Percentiles rank a stretch among this genome's conserved stretches.
Conservation (phyloP, 2,329 filamentous ascomycete species). For the Cladosporium sp. region DNA sequence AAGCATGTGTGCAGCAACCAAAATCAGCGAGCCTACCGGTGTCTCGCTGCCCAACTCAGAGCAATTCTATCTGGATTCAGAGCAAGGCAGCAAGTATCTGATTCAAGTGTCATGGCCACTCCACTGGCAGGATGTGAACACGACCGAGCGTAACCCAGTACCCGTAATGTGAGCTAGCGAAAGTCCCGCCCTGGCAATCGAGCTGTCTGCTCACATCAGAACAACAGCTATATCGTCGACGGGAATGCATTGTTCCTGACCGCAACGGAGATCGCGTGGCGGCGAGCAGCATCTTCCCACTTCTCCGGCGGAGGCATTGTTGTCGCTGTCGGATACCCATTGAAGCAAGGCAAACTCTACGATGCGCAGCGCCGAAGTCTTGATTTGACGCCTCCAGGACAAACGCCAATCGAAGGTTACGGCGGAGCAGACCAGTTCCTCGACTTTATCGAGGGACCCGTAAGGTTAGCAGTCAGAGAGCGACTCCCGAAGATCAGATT, state of each 20-base stretch:
- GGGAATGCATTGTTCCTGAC: slow-evolving; percentile 29
- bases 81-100: slow-evolving; percentile 18
- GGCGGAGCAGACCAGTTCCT: slow-evolving; percentile 41
- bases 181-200: background rate
- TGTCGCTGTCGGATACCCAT: slow-evolving; percentile 26
- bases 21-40: background rate
- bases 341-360: slow-evolving; percentile 19
- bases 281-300: slow-evolving; percentile 16
- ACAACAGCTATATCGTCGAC: slow-evolving; percentile 26
- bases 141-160: slow-evolving; percentile 8
- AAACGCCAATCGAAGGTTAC: slow-evolving; percentile 38
- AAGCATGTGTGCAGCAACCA: slow-evolving; percentile 4
- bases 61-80: slow-evolving; percentile 5
- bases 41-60: slow-evolving; percentile 12
- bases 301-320: slow-evolving; percentile 23
- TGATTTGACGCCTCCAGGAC: slow-evolving; percentile 19
- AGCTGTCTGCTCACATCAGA: background rate
- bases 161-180: slow-evolving; percentile 19
- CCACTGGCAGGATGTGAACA: slow-evolving; percentile 17
- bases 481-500: slow-evolving; percentile 31
- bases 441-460: slow-evolving; percentile 38
- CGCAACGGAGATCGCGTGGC: slow-evolving; percentile 24
- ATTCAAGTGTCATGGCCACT: slow-evolving; percentile 28
- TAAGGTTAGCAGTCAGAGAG: slow-evolving; percentile 30
- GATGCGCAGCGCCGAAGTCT: slow-evolving; percentile 16